A percentile compares a stretch with the other conserved stretches of the same genome.
These are phyloP conservation scores for Ceratocystis colombiana DNA, from an alignment of 2,329 filamentous ascomycete genomes.

Conservation along the genomic window DNA sequence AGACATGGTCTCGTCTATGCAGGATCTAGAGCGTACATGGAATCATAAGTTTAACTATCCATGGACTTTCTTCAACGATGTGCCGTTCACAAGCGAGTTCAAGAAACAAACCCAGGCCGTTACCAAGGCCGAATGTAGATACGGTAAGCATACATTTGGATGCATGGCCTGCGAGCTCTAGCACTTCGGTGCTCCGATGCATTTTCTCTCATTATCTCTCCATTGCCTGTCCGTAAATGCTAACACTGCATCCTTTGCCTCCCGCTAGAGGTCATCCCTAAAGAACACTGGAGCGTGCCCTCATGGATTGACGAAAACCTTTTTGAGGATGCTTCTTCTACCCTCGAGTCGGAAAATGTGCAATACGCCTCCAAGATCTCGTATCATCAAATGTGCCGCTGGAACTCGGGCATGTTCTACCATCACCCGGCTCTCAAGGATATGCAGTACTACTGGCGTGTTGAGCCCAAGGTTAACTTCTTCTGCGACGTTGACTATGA, in stretches of 20 bases:
- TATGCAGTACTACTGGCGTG: conserved; percentile 92
- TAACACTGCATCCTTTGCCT: conserved; percentile 25
- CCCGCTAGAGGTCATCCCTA: conserved; percentile 66
- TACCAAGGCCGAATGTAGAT: conserved; percentile 80
- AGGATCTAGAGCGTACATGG: conserved; percentile 86
- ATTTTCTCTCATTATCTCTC: background rate
- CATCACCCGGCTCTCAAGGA: conserved; percentile 79
- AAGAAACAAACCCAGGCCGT: conserved; percentile 67
- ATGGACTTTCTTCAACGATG: conserved; percentile 98
- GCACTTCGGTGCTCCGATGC: background rate
- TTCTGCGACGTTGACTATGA: conserved; percentile 99
- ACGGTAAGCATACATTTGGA: conserved; percentile 46
- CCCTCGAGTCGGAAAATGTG: conserved; percentile 72
- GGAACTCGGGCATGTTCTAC: conserved; percentile 98
- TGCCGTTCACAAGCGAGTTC: conserved; percentile 87
- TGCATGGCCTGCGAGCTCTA: background rate
- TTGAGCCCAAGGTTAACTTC: conserved; percentile 97
- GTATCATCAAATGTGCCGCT: conserved; percentile 98
- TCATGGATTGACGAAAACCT: conserved; percentile 86
- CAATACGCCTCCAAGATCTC: conserved; percentile 84
- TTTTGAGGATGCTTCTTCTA: conserved; percentile 71
- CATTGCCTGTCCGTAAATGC: background rate
- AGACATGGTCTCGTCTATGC: conserved; percentile 79
- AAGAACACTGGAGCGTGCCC: conserved; percentile 87
- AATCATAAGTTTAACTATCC: conserved; percentile 99